Evolutionary conservation across 148 eudicot genomes (phyloP).

Genomic region (Chenopodium suecicum): DNA sequence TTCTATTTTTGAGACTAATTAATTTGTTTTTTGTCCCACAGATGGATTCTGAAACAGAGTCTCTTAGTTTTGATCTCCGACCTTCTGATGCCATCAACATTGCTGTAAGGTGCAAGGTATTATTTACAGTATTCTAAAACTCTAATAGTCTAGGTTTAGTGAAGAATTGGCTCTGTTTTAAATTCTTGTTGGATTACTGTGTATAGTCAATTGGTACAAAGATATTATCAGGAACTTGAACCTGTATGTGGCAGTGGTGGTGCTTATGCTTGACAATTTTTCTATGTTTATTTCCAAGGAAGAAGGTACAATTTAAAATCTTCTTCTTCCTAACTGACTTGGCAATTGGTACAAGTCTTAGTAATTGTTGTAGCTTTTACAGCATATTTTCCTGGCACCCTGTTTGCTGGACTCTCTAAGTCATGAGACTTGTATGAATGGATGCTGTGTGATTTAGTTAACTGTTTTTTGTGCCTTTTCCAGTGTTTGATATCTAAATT

Average conservation of each 20-base stretch:
- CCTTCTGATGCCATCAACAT: conserved; percentile 97
- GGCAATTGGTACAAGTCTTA: not conserved
- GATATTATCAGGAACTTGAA: not conserved
- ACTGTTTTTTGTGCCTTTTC: not conserved
- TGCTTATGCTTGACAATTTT: not conserved
- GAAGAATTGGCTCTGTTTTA: not conserved
- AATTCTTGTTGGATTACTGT: not conserved
- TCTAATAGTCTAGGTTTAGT: not conserved
- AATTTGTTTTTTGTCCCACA: conserved; percentile 22
- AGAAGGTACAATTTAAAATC: not conserved
- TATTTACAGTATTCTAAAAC: not conserved
- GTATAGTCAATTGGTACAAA: not conserved
- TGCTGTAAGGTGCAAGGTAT: conserved; percentile 95
- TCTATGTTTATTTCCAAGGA: not conserved
- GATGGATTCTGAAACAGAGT: conserved; percentile 64
- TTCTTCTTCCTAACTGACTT: not conserved
- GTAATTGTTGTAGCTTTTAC: not conserved
- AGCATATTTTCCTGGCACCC: not conserved
- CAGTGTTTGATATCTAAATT: not conserved
- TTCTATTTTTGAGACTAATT: not conserved
- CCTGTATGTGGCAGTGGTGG: conserved; percentile 1
- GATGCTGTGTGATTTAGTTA: not conserved
- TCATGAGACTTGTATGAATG: not conserved
- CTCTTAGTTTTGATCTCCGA: conserved; percentile 71
- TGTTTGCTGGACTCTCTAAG: not conserved